phyloP scores from a whole-genome alignment of 768 basidiomycete genomes.

The Xerocomus brunneocitrinus region DNA sequence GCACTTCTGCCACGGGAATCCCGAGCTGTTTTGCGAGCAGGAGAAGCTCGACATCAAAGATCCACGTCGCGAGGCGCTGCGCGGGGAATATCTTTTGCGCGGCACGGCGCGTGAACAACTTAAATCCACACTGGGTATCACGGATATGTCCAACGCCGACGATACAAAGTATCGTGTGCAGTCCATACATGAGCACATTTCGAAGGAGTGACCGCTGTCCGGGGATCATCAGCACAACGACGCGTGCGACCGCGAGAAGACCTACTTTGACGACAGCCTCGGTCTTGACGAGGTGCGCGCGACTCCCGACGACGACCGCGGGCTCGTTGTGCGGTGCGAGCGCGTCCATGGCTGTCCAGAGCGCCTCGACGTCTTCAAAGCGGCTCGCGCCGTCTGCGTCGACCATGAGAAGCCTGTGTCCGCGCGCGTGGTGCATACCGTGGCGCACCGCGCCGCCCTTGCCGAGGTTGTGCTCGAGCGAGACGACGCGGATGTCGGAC shows the following conservation, averaged over 20 bases:
- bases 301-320: conserved; percentile 77
- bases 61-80: conserved; percentile 89
- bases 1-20: conserved; percentile 81
- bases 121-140: conserved; percentile 98
- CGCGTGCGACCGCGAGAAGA: background rate
- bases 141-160: conserved; percentile 88
- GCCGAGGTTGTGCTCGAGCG: conserved; percentile 74
- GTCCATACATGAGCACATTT: conserved; percentile 90
- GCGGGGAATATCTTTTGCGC: conserved; percentile 81
- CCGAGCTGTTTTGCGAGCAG: conserved; percentile 73
- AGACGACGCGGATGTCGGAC: conserved; percentile 72
- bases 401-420: conserved; percentile 78
- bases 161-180: conserved; percentile 84
- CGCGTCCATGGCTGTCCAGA: conserved; percentile 72
- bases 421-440: conserved; percentile 81
- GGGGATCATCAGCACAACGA: background rate
- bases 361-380: conserved; percentile 76
- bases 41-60: conserved; percentile 93
- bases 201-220: conserved; percentile 79
- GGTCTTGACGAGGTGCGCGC: conserved; percentile 89
- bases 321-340: conserved; percentile 46
- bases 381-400: conserved; percentile 93
- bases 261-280: conserved; percentile 90
- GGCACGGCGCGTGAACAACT: conserved; percentile 82
- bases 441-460: conserved; percentile 94